Percentiles rank a stretch among this genome's conserved stretches.
These are phyloP conservation scores for Phoma herbarum DNA, from an alignment of 2,329 filamentous ascomycete species.

Conservation along the genomic window DNA sequence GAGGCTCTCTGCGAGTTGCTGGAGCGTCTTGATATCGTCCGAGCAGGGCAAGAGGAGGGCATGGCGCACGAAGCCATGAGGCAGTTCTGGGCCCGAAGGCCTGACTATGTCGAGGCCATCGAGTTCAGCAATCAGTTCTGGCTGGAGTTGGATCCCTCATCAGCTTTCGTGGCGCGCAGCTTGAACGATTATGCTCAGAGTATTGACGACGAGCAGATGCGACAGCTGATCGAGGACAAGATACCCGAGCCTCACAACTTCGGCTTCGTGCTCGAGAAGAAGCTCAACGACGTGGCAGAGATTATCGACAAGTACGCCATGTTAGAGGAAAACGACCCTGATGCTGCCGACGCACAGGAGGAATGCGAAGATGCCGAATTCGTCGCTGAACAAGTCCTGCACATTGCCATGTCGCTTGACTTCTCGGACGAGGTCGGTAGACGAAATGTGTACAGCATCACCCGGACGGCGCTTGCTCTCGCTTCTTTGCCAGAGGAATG, in stretches of 20 bases:
- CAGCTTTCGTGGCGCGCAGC: slow-evolving; percentile 87
- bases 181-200: slow-evolving; percentile 92
- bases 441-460: slow-evolving; percentile 91
- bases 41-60: slow-evolving; percentile 87
- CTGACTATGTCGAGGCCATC: slow-evolving; percentile 78
- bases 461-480: slow-evolving; percentile 84
- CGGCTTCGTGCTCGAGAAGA: slow-evolving; percentile 84
- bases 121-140: slow-evolving; percentile 79
- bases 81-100: slow-evolving; percentile 93
- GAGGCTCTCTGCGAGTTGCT: slow-evolving; percentile 89
- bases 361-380: slow-evolving; percentile 92
- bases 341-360: slow-evolving; percentile 74
- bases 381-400: slow-evolving; percentile 91
- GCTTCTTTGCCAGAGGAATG: slow-evolving; percentile 90
- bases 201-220: slow-evolving; percentile 76
- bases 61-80: slow-evolving; percentile 94
- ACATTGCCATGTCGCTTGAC: slow-evolving; percentile 90
- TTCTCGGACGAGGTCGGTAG: slow-evolving; percentile 98
- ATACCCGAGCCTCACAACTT: slow-evolving; percentile 93
- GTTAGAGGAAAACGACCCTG: slow-evolving; percentile 62
- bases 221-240: slow-evolving; percentile 85
- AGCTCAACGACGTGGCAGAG: slow-evolving; percentile 75
- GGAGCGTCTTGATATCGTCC: slow-evolving; percentile 92
- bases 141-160: slow-evolving; percentile 83
- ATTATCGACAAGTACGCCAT: slow-evolving; percentile 64